Conservation (phyloP, 2,329 filamentous ascomycete species). For the Pyrenochaeta sp. region DNA sequence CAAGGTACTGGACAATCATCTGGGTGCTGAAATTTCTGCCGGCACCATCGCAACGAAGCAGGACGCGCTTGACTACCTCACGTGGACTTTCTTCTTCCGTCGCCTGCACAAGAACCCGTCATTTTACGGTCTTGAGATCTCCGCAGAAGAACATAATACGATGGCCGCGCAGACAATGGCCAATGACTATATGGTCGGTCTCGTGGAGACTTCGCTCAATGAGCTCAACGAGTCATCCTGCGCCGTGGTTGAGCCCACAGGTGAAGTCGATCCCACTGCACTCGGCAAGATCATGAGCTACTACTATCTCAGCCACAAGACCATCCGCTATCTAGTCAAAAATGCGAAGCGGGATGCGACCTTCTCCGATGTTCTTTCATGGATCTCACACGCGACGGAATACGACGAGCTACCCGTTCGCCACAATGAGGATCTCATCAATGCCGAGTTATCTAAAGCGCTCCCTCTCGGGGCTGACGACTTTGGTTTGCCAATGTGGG, state of each 20-base stretch:
- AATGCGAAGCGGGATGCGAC: conserved; percentile 77
- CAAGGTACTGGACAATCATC: conserved; percentile 95
- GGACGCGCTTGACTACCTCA: conserved; percentile 95
- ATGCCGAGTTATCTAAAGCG: conserved; percentile 84
- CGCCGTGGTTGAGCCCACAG: conserved; percentile 82
- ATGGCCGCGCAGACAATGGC: conserved; percentile 84
- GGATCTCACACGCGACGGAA: conserved; percentile 93
- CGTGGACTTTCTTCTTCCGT: conserved; percentile 99
- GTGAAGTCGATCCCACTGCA: conserved; percentile 87
- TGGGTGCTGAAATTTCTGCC: conserved; percentile 92
- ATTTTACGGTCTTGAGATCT: conserved; percentile 95
- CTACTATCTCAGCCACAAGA: conserved; percentile 95
- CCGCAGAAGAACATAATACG: conserved; percentile 89
- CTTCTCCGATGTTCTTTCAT: conserved; percentile 84
- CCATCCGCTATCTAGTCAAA: conserved; percentile 82
- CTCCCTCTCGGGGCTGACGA: conserved; percentile 73
- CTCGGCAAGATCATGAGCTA: conserved; percentile 99
- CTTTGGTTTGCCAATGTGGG: conserved; percentile 89
- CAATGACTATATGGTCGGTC: conserved; percentile 92
- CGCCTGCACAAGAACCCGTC: conserved; percentile 97
- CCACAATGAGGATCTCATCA: conserved; percentile 98
- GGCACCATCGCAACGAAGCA: conserved; percentile 94
- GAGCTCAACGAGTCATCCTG: conserved; percentile 88
- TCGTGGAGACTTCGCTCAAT: conserved; percentile 85
- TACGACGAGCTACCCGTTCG: conserved; percentile 98